These are phyloP conservation scores for Ceratocystis ficicola DNA, from an alignment of 2,329 filamentous ascomycete genomes.

Conservation along the genomic window DNA sequence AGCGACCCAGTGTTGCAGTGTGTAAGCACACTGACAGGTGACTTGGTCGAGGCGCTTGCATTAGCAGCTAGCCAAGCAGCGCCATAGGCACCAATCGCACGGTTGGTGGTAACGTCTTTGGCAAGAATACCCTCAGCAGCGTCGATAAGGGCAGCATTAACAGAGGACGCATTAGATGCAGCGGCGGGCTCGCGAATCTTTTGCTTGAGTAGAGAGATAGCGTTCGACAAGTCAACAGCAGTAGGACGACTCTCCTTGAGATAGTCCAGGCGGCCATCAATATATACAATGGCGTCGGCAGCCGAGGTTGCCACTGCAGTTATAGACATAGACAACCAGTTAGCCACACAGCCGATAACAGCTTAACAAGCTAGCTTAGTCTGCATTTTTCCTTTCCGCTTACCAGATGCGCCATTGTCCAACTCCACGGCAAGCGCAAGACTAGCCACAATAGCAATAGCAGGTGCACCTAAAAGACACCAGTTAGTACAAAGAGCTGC, in stretches of 20 bases:
- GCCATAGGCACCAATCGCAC: conserved; percentile 70
- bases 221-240: conserved; percentile 87
- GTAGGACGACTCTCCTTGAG: conserved; percentile 82
- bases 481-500: background rate
- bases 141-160: conserved; percentile 59
- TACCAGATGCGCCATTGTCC: conserved; percentile 40
- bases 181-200: conserved; percentile 43
- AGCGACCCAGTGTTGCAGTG: conserved; percentile 98
- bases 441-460: conserved; percentile 94
- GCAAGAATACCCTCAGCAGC: conserved; percentile 78
- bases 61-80: conserved; percentile 68
- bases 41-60: conserved; percentile 35
- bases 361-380: background rate
- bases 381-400: conserved; percentile 24
- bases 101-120: conserved; percentile 78
- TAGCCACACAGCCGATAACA: background rate
- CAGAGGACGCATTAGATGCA: conserved; percentile 34
- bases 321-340: conserved; percentile 26
- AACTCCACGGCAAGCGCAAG: conserved; percentile 81
- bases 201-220: conserved; percentile 64
- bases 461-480: conserved; percentile 49
- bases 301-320: conserved; percentile 33
- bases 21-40: conserved; percentile 66
- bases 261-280: conserved; percentile 68
- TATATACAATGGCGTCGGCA: conserved; percentile 54